These are phyloP conservation scores for Acacia confusa DNA, from an alignment of 306 rosid genomes.

Conservation along the genomic window DNA sequence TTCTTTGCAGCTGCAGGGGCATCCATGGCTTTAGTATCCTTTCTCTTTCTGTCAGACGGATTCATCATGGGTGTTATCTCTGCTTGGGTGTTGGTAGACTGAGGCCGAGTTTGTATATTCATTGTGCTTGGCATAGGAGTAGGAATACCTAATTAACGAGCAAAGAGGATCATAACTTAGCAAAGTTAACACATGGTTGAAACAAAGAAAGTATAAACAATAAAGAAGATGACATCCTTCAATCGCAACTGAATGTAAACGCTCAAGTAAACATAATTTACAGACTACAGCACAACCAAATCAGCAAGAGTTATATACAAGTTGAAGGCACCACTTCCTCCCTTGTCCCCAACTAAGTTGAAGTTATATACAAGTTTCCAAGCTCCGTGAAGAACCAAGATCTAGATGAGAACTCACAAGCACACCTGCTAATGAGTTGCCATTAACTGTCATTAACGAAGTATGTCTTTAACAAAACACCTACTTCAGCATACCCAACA, in stretches of 20 bases:
- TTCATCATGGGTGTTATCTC: conserved; percentile 39
- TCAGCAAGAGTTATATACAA: neutral
- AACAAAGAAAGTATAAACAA: neutral
- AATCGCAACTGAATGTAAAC: neutral
- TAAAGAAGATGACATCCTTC: neutral
- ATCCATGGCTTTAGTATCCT: conserved; percentile 31
- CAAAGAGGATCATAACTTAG: neutral
- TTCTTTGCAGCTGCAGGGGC: conserved; percentile 58
- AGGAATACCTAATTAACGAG: conserved; percentile 40
- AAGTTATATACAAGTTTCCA: neutral
- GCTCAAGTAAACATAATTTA: neutral
- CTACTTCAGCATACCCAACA: neutral
- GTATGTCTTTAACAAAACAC: neutral
- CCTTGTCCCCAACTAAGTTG: neutral
- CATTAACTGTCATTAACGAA: neutral
- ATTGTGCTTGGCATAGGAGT: conserved; percentile 30
- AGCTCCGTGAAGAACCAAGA: neutral
- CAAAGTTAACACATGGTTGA: neutral
- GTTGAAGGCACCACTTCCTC: neutral
- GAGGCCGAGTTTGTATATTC: conserved; percentile 39
- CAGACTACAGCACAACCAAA: conserved; percentile 5
- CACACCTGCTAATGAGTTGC: neutral
- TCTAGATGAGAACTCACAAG: neutral
- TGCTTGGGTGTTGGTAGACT: conserved; percentile 42
- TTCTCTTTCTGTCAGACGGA: conserved; percentile 52